Percentiles rank a stretch among this genome's conserved stretches.
Conservation (phyloP, 768 basidiomycete species). For the Calocybe cyanea region DNA sequence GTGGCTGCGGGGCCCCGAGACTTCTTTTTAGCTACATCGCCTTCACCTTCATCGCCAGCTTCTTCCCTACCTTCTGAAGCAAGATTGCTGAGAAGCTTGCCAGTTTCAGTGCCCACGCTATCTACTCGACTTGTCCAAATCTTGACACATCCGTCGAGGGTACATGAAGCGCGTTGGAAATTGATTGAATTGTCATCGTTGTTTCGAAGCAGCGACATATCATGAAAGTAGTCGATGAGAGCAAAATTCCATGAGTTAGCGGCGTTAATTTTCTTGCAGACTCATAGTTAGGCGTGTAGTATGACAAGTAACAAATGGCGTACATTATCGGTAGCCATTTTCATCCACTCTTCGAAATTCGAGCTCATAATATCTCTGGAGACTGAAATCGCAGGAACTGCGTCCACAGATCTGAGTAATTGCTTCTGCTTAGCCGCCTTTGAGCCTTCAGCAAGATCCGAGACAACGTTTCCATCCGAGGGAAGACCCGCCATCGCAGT, state of each 20-base stretch:
- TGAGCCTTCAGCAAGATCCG: slow-evolving; percentile 40
- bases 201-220: slow-evolving; percentile 94
- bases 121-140: slow-evolving; percentile 99
- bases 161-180: slow-evolving; percentile 97
- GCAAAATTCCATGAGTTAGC: slow-evolving; percentile 98
- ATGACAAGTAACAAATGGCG: slow-evolving; percentile 24
- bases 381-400: slow-evolving; percentile 56
- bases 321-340: slow-evolving; percentile 98
- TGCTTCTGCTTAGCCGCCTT: slow-evolving; percentile 55
- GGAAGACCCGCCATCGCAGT: slow-evolving; percentile 57
- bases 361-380: slow-evolving; percentile 83
- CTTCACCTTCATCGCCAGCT: slow-evolving; percentile 62
- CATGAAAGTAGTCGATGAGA: slow-evolving; percentile 98
- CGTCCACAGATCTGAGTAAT: slow-evolving; percentile 57
- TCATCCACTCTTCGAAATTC: slow-evolving; percentile 99
- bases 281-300: slow-evolving; percentile 11
- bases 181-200: slow-evolving; percentile 95
- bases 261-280: slow-evolving; percentile 93
- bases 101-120: slow-evolving; percentile 93
- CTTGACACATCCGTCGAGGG: slow-evolving; percentile 97
- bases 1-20: slow-evolving; percentile 73
- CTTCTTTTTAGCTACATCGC: slow-evolving; percentile 56
- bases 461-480: slow-evolving; percentile 39
- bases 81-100: slow-evolving; percentile 90
- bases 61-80: slow-evolving; percentile 53